phyloP scores from a whole-genome alignment of 495 filamentous ascomycete genomes.

The Achaetomiella virescens region DNA sequence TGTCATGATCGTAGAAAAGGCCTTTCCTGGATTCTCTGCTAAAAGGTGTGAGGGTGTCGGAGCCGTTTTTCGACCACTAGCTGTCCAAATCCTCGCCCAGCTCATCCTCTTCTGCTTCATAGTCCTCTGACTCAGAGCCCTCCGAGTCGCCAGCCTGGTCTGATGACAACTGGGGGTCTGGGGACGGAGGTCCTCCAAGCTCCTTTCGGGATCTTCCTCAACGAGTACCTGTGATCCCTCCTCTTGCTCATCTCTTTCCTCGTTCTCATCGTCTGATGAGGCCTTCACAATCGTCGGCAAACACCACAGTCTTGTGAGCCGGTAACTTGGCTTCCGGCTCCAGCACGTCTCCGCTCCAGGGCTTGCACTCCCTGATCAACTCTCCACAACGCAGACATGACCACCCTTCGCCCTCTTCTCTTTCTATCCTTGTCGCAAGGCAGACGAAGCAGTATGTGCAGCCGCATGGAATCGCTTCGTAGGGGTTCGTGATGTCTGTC shows the following conservation, averaged over 20 bases:
- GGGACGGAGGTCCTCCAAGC: conserved; percentile 5
- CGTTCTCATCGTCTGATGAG: conserved; percentile 6
- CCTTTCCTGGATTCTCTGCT: too few species aligned
- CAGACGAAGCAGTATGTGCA: conserved; percentile 98
- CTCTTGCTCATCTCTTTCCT: not conserved
- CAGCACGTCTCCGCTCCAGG: conserved; percentile 86
- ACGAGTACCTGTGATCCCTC: conserved; percentile 7
- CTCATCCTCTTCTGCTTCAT: conserved; percentile 41
- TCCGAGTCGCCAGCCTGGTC: conserved; percentile 18
- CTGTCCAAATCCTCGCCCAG: conserved; percentile 33
- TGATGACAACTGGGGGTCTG: conserved; percentile 7
- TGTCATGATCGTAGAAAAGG: too few species aligned
- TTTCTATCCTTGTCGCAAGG: conserved; percentile 79
- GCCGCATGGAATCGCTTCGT: conserved; percentile 84
- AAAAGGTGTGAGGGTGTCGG: too few species aligned
- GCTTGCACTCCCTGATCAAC: conserved; percentile 78
- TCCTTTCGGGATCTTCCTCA: conserved; percentile 9
- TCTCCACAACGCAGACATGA: conserved; percentile 87
- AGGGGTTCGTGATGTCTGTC: conserved; percentile 94
- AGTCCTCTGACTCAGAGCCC: conserved; percentile 36
- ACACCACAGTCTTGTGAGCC: conserved; percentile 62
- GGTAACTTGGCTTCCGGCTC: conserved; percentile 48
- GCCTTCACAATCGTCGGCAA: conserved; percentile 51
- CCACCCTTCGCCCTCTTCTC: conserved; percentile 95
- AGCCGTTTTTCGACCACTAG: conserved; percentile 1